Evolutionary conservation across 441 rosid genomes (phyloP).

Genomic region (Populus hybrid): DNA sequence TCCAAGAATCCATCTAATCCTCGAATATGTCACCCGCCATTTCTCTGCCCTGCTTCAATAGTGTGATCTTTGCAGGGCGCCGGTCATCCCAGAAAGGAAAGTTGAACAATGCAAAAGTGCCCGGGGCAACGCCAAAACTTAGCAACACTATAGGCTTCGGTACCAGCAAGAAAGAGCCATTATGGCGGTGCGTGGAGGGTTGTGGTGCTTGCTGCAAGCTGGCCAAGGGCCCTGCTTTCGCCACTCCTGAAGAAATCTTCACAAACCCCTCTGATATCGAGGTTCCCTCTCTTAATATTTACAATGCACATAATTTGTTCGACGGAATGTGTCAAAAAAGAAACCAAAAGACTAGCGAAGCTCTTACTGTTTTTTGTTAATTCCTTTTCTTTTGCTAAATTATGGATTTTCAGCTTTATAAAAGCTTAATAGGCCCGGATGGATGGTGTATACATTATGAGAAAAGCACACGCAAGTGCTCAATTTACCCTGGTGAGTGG

Average conservation of each 20-base stretch:
- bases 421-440: conserved; percentile 72
- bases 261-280: conserved; percentile 47
- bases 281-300: conserved; percentile 31
- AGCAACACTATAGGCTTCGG: conserved; percentile 23
- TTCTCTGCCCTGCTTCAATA: neutral
- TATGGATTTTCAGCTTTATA: conserved; percentile 45
- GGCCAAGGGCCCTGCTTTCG: conserved; percentile 61
- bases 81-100: conserved; percentile 17
- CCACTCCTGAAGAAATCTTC: conserved; percentile 75
- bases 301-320: neutral
- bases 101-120: conserved; percentile 3
- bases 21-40: neutral
- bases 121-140: neutral
- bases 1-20: neutral
- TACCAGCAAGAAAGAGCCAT: conserved; percentile 33
- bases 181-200: conserved; percentile 65
- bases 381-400: neutral
- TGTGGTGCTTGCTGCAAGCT: conserved; percentile 92
- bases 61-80: conserved; percentile 18
- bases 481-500: conserved; percentile 69
- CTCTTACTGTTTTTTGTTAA: neutral
- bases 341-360: neutral
- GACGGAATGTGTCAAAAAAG: neutral
- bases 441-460: conserved; percentile 80
- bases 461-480: conserved; percentile 75